Evolutionary conservation across 2,329 filamentous ascomycete species (phyloP), one percentile per base, ranked within the genome.

Genomic region (Exophiala spinifera): DNA sequence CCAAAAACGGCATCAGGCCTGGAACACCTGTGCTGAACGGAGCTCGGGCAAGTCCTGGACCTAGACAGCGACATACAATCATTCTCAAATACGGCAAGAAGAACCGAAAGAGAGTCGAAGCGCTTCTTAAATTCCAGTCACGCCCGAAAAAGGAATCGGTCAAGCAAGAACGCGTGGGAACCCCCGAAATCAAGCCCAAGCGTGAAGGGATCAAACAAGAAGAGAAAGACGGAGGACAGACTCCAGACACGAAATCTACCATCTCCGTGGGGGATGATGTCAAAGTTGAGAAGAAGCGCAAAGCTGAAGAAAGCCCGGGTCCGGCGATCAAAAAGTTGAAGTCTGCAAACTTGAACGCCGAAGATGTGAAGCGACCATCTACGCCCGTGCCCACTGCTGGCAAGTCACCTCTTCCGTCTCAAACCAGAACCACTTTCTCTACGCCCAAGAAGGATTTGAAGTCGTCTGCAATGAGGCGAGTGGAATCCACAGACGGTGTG

Each of bases 71-170:
- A 51, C 68, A 77, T 33, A 67, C 80, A 42, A 74, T 80, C 21
- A 78, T 71, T 57, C 64, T 82, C 37, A 79, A 74, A 55, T 81
- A 80, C 62, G 76, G 77, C 14, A 79, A 75, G 62, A 65, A 72
- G 37, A 76, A 77, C 62, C 68, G 69, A 39, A 74, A 73, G 50
- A 72, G 74, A n/a, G 72, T 81, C 28, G 73, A 76, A 55, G 72
- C 66, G 28, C 65, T 77, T 15, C 67, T 77, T 17, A 75, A 72
- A 60, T 73, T 76, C 46, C 69, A 69, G 20, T 65, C 52, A 2
- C 56, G 61, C 20, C 47, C 57, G 3, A 65, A 62, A 54, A 63
- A 63, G 47, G 53, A 51, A 14, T 6, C 34, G n/a, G 8, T 46
- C 17, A 48, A 45, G 40, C 44, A 48, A 28, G 55, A 58, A 3